phyloP scores from a whole-genome alignment of 2,329 filamentous ascomycete species.

The Dactylellina drechsleri region DNA sequence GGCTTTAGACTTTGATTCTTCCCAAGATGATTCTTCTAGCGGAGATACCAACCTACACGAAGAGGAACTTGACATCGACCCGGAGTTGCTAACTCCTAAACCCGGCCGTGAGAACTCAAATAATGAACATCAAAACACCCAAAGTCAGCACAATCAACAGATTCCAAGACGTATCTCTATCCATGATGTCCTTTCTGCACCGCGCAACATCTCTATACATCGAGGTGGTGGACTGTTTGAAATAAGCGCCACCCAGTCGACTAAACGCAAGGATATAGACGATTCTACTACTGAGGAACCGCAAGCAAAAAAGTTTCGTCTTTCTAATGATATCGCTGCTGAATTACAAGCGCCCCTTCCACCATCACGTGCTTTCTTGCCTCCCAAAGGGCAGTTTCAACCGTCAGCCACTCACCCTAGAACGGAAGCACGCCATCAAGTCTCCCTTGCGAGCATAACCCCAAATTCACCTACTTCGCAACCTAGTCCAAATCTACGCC shows the following conservation, averaged over 20 bases:
- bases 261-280: constrained; percentile 30
- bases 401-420: constrained; percentile 3
- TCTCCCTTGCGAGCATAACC: constrained; percentile 5
- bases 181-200: neutral
- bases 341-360: constrained; percentile 39
- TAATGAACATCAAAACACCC: neutral
- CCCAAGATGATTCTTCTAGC: neutral
- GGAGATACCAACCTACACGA: neutral
- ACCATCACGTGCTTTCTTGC: constrained; percentile 19
- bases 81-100: constrained; percentile 7
- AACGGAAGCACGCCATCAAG: constrained; percentile 18
- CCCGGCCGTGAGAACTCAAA: neutral
- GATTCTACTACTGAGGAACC: constrained; percentile 17
- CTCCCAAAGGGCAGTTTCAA: constrained; percentile 25
- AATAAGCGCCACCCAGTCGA: neutral
- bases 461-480: constrained; percentile 4
- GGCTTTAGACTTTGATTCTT: constrained; percentile 15
- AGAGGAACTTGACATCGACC: constrained; percentile 15
- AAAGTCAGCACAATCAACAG: no score
- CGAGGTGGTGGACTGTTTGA: neutral
- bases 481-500: constrained; percentile 1
- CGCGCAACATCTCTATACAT: neutral
- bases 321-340: constrained; percentile 23
- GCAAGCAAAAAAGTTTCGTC: neutral
- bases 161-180: neutral